A percentile compares a stretch with the other conserved stretches of the same genome.
These are phyloP conservation scores for Quercus parvula DNA, from an alignment of 306 rosid species.

Conservation along the genomic window DNA sequence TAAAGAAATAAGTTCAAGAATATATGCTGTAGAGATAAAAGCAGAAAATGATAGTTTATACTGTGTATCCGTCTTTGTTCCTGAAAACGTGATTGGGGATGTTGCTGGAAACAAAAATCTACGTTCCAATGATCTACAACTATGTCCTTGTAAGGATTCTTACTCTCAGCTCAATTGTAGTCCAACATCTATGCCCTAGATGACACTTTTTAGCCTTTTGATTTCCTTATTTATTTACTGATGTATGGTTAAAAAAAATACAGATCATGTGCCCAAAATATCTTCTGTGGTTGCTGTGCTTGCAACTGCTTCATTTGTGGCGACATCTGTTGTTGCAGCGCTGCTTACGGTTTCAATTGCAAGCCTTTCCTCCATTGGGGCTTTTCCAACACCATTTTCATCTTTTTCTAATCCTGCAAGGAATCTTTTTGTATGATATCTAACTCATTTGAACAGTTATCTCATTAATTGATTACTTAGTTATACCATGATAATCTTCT, in stretches of 20 bases:
- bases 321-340: constrained; percentile 63
- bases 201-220: background rate
- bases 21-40: constrained; percentile 53
- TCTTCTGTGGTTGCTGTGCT: constrained; percentile 55
- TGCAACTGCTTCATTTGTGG: constrained; percentile 56
- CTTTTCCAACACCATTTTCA: constrained; percentile 45
- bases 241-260: constrained; percentile 10
- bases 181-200: background rate
- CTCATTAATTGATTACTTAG: background rate
- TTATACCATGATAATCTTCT: background rate
- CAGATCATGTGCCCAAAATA: constrained; percentile 65
- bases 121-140: constrained; percentile 81
- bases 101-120: constrained; percentile 84
- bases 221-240: background rate
- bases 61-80: constrained; percentile 51
- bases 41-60: constrained; percentile 35
- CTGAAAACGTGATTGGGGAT: constrained; percentile 67
- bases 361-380: constrained; percentile 67
- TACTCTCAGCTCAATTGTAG: constrained; percentile 3
- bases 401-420: constrained; percentile 70
- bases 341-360: constrained; percentile 80
- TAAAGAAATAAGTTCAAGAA: constrained; percentile 43
- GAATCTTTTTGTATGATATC: constrained; percentile 66
- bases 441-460: constrained; percentile 11
- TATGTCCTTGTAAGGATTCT: constrained; percentile 76